Evolutionary conservation across 1,284 basidiomycete genomes (phyloP).

Genomic region (Trametes versicolor): DNA sequence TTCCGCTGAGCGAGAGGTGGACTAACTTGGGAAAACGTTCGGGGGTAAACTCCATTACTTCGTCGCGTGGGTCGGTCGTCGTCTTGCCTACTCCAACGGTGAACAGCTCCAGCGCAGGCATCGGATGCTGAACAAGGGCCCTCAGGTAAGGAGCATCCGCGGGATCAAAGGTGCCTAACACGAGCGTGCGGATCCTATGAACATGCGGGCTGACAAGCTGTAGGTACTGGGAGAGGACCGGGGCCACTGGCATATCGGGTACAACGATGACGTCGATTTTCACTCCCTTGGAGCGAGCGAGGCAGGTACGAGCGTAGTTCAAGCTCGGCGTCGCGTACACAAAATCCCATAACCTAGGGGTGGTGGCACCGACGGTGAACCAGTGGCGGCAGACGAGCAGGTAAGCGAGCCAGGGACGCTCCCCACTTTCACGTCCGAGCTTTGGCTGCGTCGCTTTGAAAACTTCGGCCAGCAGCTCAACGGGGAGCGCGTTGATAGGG

Average conservation of each 20-base stretch:
- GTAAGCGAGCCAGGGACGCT: not conserved
- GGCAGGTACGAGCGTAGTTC: not conserved
- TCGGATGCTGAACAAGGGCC: not conserved
- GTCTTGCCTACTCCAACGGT: not conserved
- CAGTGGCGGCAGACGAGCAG: constrained; percentile 3
- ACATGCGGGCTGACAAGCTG: not conserved
- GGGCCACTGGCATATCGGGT: too few relatives aligned
- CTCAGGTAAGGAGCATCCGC: not conserved
- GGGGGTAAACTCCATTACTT: not conserved
- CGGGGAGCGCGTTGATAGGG: constrained; percentile 5
- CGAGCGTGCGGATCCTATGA: not conserved
- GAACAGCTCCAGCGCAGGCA: not conserved
- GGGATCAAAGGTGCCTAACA: not conserved
- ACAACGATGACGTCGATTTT: not conserved
- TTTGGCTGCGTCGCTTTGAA: too few relatives aligned
- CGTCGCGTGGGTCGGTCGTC: not conserved
- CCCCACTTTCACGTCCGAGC: constrained; percentile 4
- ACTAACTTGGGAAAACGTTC: not conserved
- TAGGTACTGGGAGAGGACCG: not conserved
- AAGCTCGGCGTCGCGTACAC: not conserved
- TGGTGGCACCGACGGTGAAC: not conserved
- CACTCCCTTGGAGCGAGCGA: not conserved
- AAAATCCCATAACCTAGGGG: not conserved
- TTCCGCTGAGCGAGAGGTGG: not conserved
- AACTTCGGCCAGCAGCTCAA: constrained; percentile 12